Conservation (phyloP, 2,329 filamentous ascomycete species). For the Botrytis tulipae region DNA sequence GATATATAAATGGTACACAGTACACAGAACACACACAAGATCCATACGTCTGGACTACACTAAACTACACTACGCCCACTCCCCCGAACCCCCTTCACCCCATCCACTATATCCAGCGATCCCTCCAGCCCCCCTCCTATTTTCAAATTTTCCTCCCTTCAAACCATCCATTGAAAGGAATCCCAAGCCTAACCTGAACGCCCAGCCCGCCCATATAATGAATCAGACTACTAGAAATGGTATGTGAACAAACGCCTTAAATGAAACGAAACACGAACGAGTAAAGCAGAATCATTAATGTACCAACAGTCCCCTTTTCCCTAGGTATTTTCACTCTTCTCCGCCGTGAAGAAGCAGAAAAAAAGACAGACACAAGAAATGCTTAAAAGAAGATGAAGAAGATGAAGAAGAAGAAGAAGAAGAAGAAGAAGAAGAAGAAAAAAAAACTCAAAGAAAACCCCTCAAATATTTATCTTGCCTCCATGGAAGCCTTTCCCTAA, state of each 20-base stretch:
- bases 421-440: background rate
- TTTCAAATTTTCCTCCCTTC: background rate
- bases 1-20: no score
- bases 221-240: background rate
- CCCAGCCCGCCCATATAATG: background rate
- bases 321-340: background rate
- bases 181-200: background rate
- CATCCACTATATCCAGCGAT: background rate
- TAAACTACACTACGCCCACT: background rate
- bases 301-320: background rate
- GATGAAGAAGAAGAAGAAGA: background rate
- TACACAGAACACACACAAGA: background rate
- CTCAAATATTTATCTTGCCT: background rate
- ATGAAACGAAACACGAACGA: background rate
- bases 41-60: background rate
- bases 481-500: background rate
- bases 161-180: background rate
- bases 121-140: background rate
- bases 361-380: background rate
- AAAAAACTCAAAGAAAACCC: background rate
- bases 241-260: slow-evolving; percentile 1
- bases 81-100: background rate
- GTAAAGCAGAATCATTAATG: slow-evolving; percentile 7
- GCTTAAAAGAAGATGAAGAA: background rate
- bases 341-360: background rate